Evolutionary conservation across 2,329 filamentous ascomycete species (phyloP).

Genomic region (Beauveria brongniartii): DNA sequence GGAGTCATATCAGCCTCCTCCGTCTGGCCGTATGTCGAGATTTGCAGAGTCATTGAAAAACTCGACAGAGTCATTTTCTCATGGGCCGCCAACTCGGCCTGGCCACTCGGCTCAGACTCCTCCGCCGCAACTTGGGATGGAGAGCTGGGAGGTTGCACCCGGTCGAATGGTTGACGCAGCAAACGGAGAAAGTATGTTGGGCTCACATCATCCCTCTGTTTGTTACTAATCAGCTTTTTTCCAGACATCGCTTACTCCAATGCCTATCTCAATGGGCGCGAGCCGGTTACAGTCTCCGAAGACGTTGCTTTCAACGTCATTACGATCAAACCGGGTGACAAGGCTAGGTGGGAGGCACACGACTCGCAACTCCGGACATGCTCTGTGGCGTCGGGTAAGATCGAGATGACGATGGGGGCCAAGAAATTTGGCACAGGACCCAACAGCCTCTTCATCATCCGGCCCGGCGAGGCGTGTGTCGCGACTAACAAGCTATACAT

Average conservation of each 20-base stretch:
- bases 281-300: constrained; percentile 27
- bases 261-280: constrained; percentile 30
- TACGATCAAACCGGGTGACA: constrained; percentile 30
- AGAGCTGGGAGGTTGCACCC: constrained; percentile 38
- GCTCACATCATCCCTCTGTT: background rate
- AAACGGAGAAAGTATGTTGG: constrained; percentile 28
- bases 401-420: constrained; percentile 29
- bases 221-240: background rate
- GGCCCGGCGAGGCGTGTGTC: constrained; percentile 28
- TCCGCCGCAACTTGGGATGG: constrained; percentile 25
- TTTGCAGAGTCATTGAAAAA: background rate
- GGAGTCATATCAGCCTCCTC: background rate
- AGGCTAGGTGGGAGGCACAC: constrained; percentile 23
- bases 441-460: constrained; percentile 37
- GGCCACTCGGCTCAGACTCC: background rate
- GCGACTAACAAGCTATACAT: constrained; percentile 36
- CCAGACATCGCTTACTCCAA: constrained; percentile 37
- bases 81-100: background rate
- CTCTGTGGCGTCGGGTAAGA: constrained; percentile 33
- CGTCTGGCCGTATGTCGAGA: background rate
- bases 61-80: background rate
- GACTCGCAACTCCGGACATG: constrained; percentile 28
- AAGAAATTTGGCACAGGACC: constrained; percentile 33
- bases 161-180: constrained; percentile 27
- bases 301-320: constrained; percentile 34